Evolutionary conservation across 495 filamentous ascomycete genomes (phyloP), one percentile per base, ranked within the genome.

Genomic region (Darksidea phi): DNA sequence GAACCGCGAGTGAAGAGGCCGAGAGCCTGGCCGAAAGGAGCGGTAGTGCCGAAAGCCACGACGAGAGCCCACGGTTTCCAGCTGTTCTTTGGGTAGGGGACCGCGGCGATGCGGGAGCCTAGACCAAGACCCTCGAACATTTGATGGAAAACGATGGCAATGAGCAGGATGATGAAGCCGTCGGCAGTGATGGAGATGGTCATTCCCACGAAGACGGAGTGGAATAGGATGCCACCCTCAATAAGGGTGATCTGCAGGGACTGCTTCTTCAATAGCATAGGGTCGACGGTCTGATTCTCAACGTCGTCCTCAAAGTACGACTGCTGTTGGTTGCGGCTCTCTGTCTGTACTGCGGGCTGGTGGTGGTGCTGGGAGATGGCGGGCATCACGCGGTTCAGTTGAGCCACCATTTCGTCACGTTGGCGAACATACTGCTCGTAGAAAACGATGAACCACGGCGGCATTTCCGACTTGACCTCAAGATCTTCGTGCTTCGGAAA

Each of bases 61-160:
- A 81, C 82, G 67, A 88, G 73, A n/a, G 83, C 63, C 85, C 85
- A 87, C 6, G 85, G 85, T 36, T 82, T 75, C 51, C 75, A 61
- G 59, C 77, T 80, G 57, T 72, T 72, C 54, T 75, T 73, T 42
- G 71, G 74, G 48, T 78, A 82, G 1, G 78, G 76, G 10, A 84
- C 77, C 4, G 76, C 78, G 6, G 83, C 82, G 49, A 85, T 84
- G 52, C 64, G 65, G 17, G 65, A 64, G 32, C 67, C 67, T 32
- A 70, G 67, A 55, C 58, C 67, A n/a, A 70, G 67, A 48, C 67
- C 67, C 49, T 69, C 66, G 49, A 69, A 69, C 26, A 53, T 54
- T 41, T 70, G 67, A 46, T 70, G 67, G 61, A 70, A 70, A 36
- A 64, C 34, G 48, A 70, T 70, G 24, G 67, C 67, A 23, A 70